Evolutionary conservation across 2,329 filamentous ascomycete genomes (phyloP), one percentile per base, ranked within the genome.

Genomic region (Ilyonectria mors-panacis): DNA sequence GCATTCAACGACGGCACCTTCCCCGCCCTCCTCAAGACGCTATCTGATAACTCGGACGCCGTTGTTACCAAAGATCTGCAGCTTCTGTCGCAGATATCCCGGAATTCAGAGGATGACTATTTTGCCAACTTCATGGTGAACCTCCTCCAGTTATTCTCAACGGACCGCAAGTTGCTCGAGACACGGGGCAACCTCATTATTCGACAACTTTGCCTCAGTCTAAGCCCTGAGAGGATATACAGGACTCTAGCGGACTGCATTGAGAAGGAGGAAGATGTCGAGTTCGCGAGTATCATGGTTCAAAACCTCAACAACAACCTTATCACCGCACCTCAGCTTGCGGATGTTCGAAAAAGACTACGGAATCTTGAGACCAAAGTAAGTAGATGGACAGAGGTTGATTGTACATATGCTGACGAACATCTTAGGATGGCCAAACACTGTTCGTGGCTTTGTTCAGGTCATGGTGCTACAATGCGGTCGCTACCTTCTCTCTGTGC

Each of bases 231-330:
- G 79, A 90, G 95, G 51, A 99, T 99, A 65, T 99, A 98, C 77
- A 91, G 96, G 35, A 98, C 94, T 2, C 86, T 99, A 70, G 97
- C 96, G 28, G 96, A 99, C 75, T 98, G 96, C 73, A 93, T 99
- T 10, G 96, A 98, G 80, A 97, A 95, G 77, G 96, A 99, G 80
- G 96, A 98, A 82, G 96, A 99, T 78, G 90, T 99, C 47, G 97
- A 99, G 79, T 99, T 99, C 81, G 95, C 96, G 17, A 98, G 95
- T 78, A 98, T 99, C 75, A 99, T 99, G 96, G 94, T 99, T 33
- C 96, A 99, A 80, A 98, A 98, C 76, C 86, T 99, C 59, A 99
- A 99, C 83, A 99, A 99, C 81, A 99, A 99, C 76, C 90, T 99
- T 61, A 98, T 99, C 72, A 99, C 97, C 2, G 96, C 97, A 0